Base-by-base conservation (phyloP, 2,329 filamentous ascomycete genomes). In the Sordariomycetes sp. region DNA sequence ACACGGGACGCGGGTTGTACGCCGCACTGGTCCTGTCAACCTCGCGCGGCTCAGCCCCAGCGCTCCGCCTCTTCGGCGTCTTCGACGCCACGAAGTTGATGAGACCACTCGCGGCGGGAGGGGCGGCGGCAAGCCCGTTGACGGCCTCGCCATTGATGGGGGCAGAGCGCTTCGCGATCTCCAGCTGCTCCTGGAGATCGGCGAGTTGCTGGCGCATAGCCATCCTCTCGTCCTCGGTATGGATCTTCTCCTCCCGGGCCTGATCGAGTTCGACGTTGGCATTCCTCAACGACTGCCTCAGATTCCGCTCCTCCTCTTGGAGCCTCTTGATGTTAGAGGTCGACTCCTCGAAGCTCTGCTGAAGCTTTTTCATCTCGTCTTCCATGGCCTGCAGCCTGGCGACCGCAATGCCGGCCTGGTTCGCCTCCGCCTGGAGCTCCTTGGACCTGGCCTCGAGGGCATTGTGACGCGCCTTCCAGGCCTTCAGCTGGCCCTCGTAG, bases 31-130 rank as follows among this genome's bases (percentile, higher is more conserved):
- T 95, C 61, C 94, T 85, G 72, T 97, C 92, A 64, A 89, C 76
- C 52, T 92, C 87, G 64, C 89, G 86, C 59, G 84, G 84, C 70
- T 96, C 91, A 20, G 87, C 86, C 53, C 90, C 92, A 59, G 90
- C 91, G 69, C 92, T 97, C 62, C 94, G 83, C 66, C 94, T 81
- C 78, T 97, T 96, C 50, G 91, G 90, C 74, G 96, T 96, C 83
- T 97, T 97, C 54, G 90, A 92, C 2, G 92, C 89, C 28, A 99
- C 94, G 36, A 99, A 79, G 70, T 97, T 99, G 79, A 99, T 96
- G 61, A 99, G 82, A 50, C 90, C 91, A 67, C 79, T 87, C 34
- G 80, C 75, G 57, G 80, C 76, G 48, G 82, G 72, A 54, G 81
- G 76, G 20, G 74, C 69, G 45, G 22, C 54, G 10, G 64, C 61